Evolutionary conservation across 2,329 filamentous ascomycete genomes (phyloP), one percentile per base, ranked within the genome.

Genomic region (Ascochyta koolunga): DNA sequence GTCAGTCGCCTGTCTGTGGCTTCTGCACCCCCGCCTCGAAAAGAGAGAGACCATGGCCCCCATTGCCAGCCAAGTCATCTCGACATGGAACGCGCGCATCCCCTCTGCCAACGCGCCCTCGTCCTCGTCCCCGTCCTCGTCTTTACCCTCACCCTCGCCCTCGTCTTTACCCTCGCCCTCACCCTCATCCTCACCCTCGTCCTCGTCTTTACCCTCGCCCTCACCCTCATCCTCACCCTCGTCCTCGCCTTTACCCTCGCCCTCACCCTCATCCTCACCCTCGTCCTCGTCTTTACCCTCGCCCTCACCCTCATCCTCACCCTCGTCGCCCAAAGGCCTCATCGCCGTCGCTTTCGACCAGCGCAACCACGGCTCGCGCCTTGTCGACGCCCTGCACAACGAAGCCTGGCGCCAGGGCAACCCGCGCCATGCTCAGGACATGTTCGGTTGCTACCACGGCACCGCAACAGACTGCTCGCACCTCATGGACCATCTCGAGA

Each of bases 321-420:
- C n/a, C n/a, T n/a, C n/a, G n/a, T n/a, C n/a, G n/a, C 13, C 27
- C 25, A 77, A 79, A 54, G 89, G 89, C 0, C 76, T 98, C 35
- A 87, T 98, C 43, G 92, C 90, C 2, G 84, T 93, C 11, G 85
- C 89, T 2, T 96, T 96, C 74, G 95, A 98, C 76, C 92, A 96
- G 79, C 85, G 93, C 39, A 98, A 98, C 74, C 95, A 98, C 76
- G 95, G 95, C 22, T 82, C 84, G 2, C 80, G 95, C 49, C 75
- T 86, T 54, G 84, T 93, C 2, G 82, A 88, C 64, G 77, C 83
- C 7, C 63, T 81, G 16, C 86, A 89, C 22, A 98, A 97, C 72
- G 80, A 88, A 63, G 82, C 88, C 4, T 98, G 93, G 93, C 83
- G 84, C 37, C 76, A 84, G 32, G 92, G 91, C 25, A 96, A 97